phyloP scores from a whole-genome alignment of 1,139 yeast genomes.

The Waltiozyma sp. region DNA sequence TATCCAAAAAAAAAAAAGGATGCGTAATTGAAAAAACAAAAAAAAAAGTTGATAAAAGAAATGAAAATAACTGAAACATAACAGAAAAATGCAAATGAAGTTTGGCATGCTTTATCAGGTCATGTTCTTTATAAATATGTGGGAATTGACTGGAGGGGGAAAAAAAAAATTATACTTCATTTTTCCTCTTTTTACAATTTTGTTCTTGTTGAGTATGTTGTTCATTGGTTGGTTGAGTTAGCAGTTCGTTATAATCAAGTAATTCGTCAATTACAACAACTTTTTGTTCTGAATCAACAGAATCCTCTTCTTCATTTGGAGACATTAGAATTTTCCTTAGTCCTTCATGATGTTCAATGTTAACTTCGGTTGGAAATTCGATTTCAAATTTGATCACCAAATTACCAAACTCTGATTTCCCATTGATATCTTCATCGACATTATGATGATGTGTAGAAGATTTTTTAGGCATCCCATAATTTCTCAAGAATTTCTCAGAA shows the following conservation, averaged over 20 bases:
- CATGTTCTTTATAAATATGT: background rate
- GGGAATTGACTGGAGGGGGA: too few relatives aligned
- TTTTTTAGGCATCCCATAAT: constrained; percentile 57
- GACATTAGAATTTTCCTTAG: background rate
- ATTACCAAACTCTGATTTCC: constrained; percentile 30
- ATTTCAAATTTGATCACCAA: constrained; percentile 39
- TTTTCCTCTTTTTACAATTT: too few relatives aligned
- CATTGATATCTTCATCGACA: background rate
- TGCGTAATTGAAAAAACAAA: too few relatives aligned
- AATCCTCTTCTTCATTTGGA: background rate
- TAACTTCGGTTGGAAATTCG: constrained; percentile 32
- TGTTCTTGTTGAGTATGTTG: too few relatives aligned
- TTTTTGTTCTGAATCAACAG: background rate
- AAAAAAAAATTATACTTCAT: too few relatives aligned
- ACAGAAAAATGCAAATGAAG: background rate
- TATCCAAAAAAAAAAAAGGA: too few relatives aligned
- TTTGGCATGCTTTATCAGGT: background rate
- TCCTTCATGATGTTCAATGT: background rate
- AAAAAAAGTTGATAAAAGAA: too few relatives aligned
- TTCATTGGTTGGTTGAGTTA: too few relatives aligned
- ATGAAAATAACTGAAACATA: too few relatives aligned
- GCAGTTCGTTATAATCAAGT: background rate
- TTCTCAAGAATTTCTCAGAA: constrained; percentile 35
- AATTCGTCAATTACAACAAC: background rate
- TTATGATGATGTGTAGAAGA: background rate